Evolutionary conservation across 148 eudicot genomes (phyloP), one percentile per base, ranked within the genome.

Genomic region (Vaccinium macrocarpon): DNA sequence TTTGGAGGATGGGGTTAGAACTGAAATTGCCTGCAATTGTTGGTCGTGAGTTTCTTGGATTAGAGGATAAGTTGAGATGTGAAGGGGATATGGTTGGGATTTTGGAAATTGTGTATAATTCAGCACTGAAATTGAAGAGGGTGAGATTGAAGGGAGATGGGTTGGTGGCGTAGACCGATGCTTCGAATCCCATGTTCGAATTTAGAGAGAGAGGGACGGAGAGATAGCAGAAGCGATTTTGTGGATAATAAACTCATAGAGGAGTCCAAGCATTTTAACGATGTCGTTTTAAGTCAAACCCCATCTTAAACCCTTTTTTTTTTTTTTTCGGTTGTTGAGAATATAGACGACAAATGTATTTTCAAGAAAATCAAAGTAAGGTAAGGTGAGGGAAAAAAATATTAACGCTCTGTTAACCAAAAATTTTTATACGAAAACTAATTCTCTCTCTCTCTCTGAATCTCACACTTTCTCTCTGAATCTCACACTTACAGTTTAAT

Each of bases 41-140:
- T 84, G 16, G 76, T 73, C 53, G 59, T 53, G 89, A 27, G 53
- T 35, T 85, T 80, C 48, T 49, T 52, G 82, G 62, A 71, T 49
- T 27, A 42, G 85, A 29, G 23, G 52, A 53, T 52, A 52, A 18
- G 66, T 55, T 50, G 48, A 81, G 79, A 49, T 70, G 25, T 42
- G 85, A 77, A 82, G 85, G 56, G 86, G 76, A 79, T 18, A 81
- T 13, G 86, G 73, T 1, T 72, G 85, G 85, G 27, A 85, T 64
- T 87, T 82, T 86, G 12, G 81, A 82, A 57, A 66, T 16, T 81
- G 84, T 53, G 86, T 85, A 82, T 48, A 82, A 49, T 78, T 86
- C 89, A 16, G 81, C 55, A 83, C 32, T 76, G 84, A 85, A 59
- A 56, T 57, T 49, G n/a, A 85, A 83, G 84, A 57, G 53, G 53